Evolutionary conservation across 2,329 filamentous ascomycete species (phyloP).

Genomic region (Curvularia verruculosa): DNA sequence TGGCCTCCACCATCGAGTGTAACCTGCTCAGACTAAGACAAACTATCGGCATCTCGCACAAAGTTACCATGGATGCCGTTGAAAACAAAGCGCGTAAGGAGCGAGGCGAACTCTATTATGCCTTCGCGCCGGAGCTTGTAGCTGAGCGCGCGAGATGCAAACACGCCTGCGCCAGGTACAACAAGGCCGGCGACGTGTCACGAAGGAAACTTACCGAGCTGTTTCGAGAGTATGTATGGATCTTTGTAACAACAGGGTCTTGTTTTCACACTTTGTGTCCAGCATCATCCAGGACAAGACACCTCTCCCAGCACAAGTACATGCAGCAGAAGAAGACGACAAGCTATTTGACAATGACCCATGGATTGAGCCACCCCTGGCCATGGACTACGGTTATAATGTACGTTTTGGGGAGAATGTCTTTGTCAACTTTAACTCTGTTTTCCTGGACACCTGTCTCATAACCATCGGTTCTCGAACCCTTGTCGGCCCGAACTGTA

Average conservation of each 20-base stretch:
- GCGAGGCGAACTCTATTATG: slow-evolving; percentile 73
- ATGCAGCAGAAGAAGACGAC: slow-evolving; percentile 68
- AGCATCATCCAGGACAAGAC: slow-evolving; percentile 68
- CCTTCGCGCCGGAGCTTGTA: slow-evolving; percentile 72
- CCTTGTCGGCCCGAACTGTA: slow-evolving; percentile 78
- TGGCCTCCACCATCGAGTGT: background rate
- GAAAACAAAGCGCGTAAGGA: slow-evolving; percentile 60
- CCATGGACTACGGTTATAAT: slow-evolving; percentile 79
- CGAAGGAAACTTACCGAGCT: slow-evolving; percentile 69
- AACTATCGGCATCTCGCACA: background rate
- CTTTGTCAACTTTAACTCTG: slow-evolving; percentile 77
- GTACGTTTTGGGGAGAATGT: slow-evolving; percentile 72
- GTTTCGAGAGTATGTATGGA: slow-evolving; percentile 70
- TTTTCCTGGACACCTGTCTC: slow-evolving; percentile 76
- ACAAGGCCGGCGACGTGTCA: slow-evolving; percentile 64
- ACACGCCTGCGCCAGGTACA: slow-evolving; percentile 67
- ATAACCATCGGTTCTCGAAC: slow-evolving; percentile 79
- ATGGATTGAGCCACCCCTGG: slow-evolving; percentile 73
- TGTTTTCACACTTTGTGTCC: slow-evolving; percentile 19
- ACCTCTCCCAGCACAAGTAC: slow-evolving; percentile 65
- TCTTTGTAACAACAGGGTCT: background rate
- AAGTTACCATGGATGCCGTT: slow-evolving; percentile 29
- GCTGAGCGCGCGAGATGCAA: slow-evolving; percentile 68
- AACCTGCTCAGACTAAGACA: background rate
- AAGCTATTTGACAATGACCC: slow-evolving; percentile 67